Evolutionary conservation across 257 asterid genomes (phyloP), one percentile per base, ranked within the genome.

Genomic region (Gentiana macrophylla): DNA sequence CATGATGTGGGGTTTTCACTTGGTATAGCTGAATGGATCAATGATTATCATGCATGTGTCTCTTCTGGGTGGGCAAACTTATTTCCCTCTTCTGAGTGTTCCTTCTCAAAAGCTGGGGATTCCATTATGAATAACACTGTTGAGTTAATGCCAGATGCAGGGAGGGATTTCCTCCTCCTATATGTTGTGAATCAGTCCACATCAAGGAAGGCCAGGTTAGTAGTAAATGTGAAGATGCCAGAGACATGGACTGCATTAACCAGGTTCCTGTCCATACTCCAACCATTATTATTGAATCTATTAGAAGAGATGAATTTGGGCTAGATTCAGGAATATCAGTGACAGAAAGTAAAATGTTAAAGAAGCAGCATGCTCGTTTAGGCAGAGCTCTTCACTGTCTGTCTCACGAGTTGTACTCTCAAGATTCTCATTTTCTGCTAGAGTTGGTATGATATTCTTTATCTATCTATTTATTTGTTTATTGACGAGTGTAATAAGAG

Each of bases 361-460:
- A 75, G 81, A 92, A 92, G 86, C 98, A 88, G 72, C 98, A 92
- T 74, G 89, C 97, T 67, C 89, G 97, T 55, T 67, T 92, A 62
- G 97, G 98, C 67, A 87, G 98, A 74, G 98, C 98, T 57, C 97
- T 92, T 53, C 93, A 88, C 62, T 92, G 97, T 73, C 94, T 92
- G 57, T 88, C 98, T 38, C 95, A 85, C 53, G 98, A 92, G 80
- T 63, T 92, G 67, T 92, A 92, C 71, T 92, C 98, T 63, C 94
- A 88, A 70, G 98, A 92, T 79, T 92, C 98, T 50, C 98, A 92
- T 72, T 92, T 92, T 70, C 85, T 92, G 59, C 80, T 92, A 56
- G 98, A 92, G 80, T 80, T 91, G 97, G 98, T 91, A 75, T 46
- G 77, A 41, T 15, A 60, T 35, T 60, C 35, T 64, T 49, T 56